phyloP scores from a whole-genome alignment of 805 yeast species.

The Candida multigemmis region DNA sequence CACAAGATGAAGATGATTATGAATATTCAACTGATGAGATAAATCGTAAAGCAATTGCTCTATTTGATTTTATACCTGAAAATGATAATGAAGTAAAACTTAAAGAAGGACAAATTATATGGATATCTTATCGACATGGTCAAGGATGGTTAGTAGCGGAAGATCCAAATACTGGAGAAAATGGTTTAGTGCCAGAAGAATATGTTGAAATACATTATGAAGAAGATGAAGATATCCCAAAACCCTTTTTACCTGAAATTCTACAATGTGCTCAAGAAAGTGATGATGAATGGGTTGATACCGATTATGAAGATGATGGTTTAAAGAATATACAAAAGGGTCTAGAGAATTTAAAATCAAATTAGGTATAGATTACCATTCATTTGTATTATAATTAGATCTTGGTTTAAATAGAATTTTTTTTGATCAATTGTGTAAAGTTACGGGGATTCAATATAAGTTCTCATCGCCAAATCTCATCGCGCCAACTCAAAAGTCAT shows the following conservation, averaged over 20 bases:
- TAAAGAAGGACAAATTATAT: conserved; percentile 71
- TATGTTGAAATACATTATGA: conserved; percentile 54
- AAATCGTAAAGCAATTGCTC: conserved; percentile 63
- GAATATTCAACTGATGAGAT: conserved; percentile 20
- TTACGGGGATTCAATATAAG: no score
- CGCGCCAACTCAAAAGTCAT: no score
- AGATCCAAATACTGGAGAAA: conserved; percentile 64
- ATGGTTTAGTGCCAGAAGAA: conserved; percentile 93
- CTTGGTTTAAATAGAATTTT: no score
- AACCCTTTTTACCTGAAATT: conserved; percentile 38
- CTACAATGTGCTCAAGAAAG: conserved; percentile 12
- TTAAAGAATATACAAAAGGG: conserved; percentile 1
- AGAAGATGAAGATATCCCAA: conserved; percentile 24
- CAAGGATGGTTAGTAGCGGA: conserved; percentile 98
- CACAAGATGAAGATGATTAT: conserved; percentile 4
- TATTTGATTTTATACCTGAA: conserved; percentile 86
- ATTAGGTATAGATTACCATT: no score
- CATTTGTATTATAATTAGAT: no score
- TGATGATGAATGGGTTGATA: conserved; percentile 5
- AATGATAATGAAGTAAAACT: conserved; percentile 85
- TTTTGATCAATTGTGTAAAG: no score
- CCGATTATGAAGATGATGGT: conserved; percentile 2
- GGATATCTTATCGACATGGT: conserved; percentile 87
- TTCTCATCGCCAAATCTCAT: no score
- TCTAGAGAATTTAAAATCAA: no score